Evolutionary conservation across 2,329 filamentous ascomycete species (phyloP), one percentile per base, ranked within the genome.

Genomic region (Aspergillus intermedius): DNA sequence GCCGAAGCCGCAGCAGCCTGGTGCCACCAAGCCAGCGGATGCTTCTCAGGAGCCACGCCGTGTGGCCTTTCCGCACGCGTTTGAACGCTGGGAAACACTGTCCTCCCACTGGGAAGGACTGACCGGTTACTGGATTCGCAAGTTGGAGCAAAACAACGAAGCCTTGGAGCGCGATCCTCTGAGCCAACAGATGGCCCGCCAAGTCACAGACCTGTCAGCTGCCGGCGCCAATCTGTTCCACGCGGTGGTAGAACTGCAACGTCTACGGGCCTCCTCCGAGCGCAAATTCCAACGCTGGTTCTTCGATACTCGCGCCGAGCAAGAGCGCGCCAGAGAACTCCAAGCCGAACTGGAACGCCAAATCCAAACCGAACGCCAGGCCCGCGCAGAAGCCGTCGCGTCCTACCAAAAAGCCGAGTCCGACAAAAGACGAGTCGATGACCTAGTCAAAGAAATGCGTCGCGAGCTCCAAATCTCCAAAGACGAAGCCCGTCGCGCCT

Each of bases 281-380:
- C 84, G 93, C 55, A 97, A 97, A 66, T 98, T 98, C 60, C 93
- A 98, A 70, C 82, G 93, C 45, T 98, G 93, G 93, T 97, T 97
- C 71, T 95, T 95, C 59, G 93, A 98, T 66, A 95, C 91, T 6
- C 80, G 91, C 45, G 80, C 85, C 28, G 91, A 97, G 57, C 82
- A 95, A 56, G 93, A 97, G 72, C 83, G 87, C 23, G 80, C 84
- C 44, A 86, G 88, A 56, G 93, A 97, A 69, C 77, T 87, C 34
- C 87, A 89, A 49, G 90, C 83, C 3, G 82, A 91, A 63, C 73
- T 95, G n/a, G 85, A 94, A 61, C 76, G 78, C 30, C 80, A 83
- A 37, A 72, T 96, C n/a, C 79, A 85, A 41, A 78, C 83, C 35
- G 91, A 96, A 68, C 80, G 87, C 46, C 79, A 82, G 52, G 81